Conservation (phyloP, 257 asterid genomes). For the Thymus mandschuricus region DNA sequence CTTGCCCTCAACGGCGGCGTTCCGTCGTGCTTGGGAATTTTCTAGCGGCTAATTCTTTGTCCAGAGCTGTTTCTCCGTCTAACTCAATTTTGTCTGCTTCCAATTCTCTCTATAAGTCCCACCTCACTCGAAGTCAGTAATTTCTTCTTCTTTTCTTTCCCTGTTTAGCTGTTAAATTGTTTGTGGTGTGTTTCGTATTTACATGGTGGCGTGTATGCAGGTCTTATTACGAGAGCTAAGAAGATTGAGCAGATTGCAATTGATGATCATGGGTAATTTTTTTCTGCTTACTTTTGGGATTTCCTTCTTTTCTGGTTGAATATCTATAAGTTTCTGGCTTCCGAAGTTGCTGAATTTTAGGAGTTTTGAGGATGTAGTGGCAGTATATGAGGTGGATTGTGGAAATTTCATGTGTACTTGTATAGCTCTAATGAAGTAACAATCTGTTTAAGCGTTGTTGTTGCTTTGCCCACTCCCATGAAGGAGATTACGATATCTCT, state of each 20-base stretch:
- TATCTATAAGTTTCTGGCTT: background rate
- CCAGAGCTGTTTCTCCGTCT: conserved; percentile 32
- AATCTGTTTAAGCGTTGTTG: background rate
- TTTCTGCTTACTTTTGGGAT: background rate
- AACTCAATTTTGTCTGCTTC: conserved; percentile 33
- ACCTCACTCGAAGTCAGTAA: conserved; percentile 56
- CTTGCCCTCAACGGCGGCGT: conserved; percentile 33
- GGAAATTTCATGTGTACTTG: background rate
- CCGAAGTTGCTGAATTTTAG: conserved; percentile 10
- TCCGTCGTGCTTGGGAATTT: conserved; percentile 34
- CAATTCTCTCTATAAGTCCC: conserved; percentile 42
- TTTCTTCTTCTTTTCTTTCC: background rate
- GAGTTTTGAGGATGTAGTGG: conserved; percentile 15
- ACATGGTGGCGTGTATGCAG: conserved; percentile 44
- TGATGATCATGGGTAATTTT: conserved; percentile 81
- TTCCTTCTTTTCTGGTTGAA: background rate
- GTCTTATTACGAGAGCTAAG: conserved; percentile 75
- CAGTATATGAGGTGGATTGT: conserved; percentile 10
- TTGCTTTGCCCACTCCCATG: background rate
- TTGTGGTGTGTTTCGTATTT: conserved; percentile 5
- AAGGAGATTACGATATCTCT: background rate
- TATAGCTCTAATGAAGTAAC: conserved; percentile 4
- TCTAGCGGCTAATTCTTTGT: conserved; percentile 32
- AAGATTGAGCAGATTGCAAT: conserved; percentile 51
- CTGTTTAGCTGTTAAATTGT: background rate